phyloP scores from a whole-genome alignment of 257 asterid genomes.

The Osmanthus fragrans region DNA sequence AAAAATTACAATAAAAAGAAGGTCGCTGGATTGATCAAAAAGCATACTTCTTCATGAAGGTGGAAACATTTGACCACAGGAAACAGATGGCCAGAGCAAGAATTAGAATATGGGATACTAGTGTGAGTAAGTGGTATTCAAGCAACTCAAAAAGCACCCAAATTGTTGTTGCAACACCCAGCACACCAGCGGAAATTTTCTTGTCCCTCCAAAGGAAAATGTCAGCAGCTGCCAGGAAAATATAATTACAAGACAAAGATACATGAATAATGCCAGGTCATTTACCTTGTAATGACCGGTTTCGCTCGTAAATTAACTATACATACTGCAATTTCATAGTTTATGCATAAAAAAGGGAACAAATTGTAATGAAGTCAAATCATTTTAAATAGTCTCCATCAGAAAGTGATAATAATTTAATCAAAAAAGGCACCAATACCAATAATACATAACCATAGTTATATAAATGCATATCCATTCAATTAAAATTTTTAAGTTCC shows the following conservation, averaged over 20 bases:
- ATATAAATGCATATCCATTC: not conserved
- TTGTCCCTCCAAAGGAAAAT: conserved; percentile 33
- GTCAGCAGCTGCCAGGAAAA: conserved; percentile 27
- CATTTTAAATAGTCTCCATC: not conserved
- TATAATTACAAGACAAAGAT: not conserved
- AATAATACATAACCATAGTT: not conserved
- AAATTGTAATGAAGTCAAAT: not conserved
- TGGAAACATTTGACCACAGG: conserved; percentile 51
- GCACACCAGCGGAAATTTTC: conserved; percentile 27
- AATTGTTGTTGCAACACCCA: conserved; percentile 21
- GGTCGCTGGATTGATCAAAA: not conserved
- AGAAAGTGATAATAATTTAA: not conserved
- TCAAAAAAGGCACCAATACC: not conserved
- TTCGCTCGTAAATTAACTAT: not conserved
- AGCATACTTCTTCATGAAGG: conserved; percentile 47
- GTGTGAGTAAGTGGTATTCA: conserved; percentile 28
- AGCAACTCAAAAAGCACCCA: conserved; percentile 35
- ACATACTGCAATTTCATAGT: not conserved
- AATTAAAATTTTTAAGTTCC: not conserved
- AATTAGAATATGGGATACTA: conserved; percentile 43
- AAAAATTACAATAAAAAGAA: not conserved
- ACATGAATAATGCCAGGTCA: not conserved
- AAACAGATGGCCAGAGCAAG: conserved; percentile 41
- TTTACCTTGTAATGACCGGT: no score
- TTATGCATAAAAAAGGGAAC: not conserved